Evolutionary conservation across 768 basidiomycete species (phyloP).

Genomic region (Sporobolomyces phaffii): DNA sequence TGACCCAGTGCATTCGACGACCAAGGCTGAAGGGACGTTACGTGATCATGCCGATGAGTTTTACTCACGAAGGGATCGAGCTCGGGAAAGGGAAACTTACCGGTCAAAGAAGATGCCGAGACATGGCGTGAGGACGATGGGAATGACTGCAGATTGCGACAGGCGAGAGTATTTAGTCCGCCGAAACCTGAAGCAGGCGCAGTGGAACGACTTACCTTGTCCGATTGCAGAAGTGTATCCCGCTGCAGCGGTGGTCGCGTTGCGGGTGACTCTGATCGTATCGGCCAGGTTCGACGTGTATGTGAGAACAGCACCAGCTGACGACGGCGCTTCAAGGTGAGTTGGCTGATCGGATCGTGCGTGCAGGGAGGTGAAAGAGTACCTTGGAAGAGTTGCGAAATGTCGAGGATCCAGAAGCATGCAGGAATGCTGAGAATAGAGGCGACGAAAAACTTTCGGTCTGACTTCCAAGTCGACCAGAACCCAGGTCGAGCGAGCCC

Average conservation of each 20-base stretch:
- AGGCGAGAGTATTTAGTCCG: no score
- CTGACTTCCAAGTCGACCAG: background rate
- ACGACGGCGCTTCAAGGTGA: no score
- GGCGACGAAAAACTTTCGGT: background rate
- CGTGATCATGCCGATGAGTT: background rate
- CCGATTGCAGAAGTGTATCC: constrained; percentile 21
- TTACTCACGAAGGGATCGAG: no score
- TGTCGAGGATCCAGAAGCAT: constrained; percentile 23
- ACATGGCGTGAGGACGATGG: constrained; percentile 19
- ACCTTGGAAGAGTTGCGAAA: constrained; percentile 22
- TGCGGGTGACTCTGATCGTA: constrained; percentile 5
- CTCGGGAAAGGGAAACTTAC: background rate
- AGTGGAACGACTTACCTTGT: background rate
- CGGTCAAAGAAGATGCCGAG: constrained; percentile 22
- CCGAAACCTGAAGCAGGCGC: background rate
- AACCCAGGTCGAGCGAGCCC: background rate
- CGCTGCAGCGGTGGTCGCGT: background rate
- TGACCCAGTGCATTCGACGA: constrained; percentile 18
- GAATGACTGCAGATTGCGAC: constrained; percentile 13
- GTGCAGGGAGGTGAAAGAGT: no score
- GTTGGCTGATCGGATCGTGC: no score
- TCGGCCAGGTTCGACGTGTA: constrained; percentile 23
- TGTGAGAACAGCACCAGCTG: constrained; percentile 4
- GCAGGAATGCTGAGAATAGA: constrained; percentile 13
- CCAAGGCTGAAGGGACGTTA: background rate